Base-by-base conservation (phyloP, 306 rosid species). In the Quercus engelmannii region DNA sequence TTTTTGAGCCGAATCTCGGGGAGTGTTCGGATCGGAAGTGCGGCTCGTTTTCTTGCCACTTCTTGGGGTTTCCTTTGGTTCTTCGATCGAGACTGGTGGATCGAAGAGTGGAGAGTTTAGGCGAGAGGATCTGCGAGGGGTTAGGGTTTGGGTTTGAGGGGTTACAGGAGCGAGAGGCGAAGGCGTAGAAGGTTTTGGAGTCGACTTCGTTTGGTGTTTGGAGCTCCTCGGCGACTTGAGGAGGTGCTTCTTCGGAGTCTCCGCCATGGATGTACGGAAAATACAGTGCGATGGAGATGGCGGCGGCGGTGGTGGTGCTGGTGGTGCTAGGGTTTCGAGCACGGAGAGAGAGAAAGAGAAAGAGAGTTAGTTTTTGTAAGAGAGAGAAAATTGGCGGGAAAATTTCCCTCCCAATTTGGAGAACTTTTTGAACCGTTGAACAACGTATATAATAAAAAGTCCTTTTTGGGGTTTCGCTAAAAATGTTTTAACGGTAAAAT, bases 61-160 rank as follows among this genome's bases (percentile, higher is more conserved):
- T 6, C 31, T 78, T 0, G 85, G 81, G 59, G 67, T 79, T 73
- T n/a, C 11, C 30, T 41, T 20, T 1, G 79, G 55, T 8, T 63
- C 58, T 56, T 77, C 78, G 17, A 15, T 2, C 18, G 65, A 30
- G 30, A 31, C 8, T 14, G 74, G 63, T 43, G 74, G 63, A 59
- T 85, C 84, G 23, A 81, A 81, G 10, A 5, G 57, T 31, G 77
- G 74, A 7, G 88, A 82, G 38, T 74, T 70, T 18, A 85, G 77
- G 80, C 97, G 96, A 25, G 84, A 57, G 55, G 92, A 93, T 73
- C 94, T 85, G 64, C 85, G 92, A 58, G 88, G 86, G 19, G 89
- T 58, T 26, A 65, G 57, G 71, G 89, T 69, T 67, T 77, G 89
- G 68, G 89, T 69, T 67, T 77, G 89, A 0, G 93, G 92, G 19